phyloP scores from a whole-genome alignment of 2,329 filamentous ascomycete genomes.

The Pochonia chlamydosporia region DNA sequence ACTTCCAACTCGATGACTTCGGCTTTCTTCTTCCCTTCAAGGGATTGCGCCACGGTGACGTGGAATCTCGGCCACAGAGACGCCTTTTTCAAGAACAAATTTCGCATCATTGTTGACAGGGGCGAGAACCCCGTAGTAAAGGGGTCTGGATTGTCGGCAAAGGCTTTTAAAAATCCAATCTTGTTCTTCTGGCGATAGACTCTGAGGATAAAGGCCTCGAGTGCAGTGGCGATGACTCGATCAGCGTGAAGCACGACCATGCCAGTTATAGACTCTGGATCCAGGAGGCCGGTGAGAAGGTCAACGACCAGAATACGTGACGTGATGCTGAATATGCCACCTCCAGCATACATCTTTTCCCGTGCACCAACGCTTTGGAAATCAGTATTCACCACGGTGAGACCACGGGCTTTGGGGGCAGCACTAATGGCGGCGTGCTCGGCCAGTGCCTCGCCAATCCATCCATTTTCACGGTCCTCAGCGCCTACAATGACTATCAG shows the following conservation, averaged over 20 bases:
- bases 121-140: conserved; percentile 86
- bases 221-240: conserved; percentile 74
- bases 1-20: conserved; percentile 97
- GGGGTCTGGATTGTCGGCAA: conserved; percentile 88
- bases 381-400: conserved; percentile 93
- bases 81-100: conserved; percentile 77
- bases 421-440: conserved; percentile 91
- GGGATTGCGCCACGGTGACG: conserved; percentile 76
- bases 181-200: conserved; percentile 96
- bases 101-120: conserved; percentile 83
- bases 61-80: conserved; percentile 94
- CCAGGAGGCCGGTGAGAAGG: conserved; percentile 74
- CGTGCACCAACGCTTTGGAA: conserved; percentile 78
- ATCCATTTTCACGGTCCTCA: conserved; percentile 88
- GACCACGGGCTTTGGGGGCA: conserved; percentile 72
- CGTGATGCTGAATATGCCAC: conserved; percentile 92
- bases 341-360: conserved; percentile 85
- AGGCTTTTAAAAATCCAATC: conserved; percentile 87
- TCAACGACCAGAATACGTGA: conserved; percentile 94
- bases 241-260: conserved; percentile 86
- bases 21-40: conserved; percentile 88
- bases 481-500: conserved; percentile 84
- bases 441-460: conserved; percentile 92
- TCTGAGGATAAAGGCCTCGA: conserved; percentile 91
- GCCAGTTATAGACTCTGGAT: conserved; percentile 80